Percentiles rank a stretch among this genome's conserved stretches.
These are phyloP conservation scores for Chernovozyma sophiae-reginae DNA, from an alignment of 1,139 yeast species.

Conservation along the genomic window DNA sequence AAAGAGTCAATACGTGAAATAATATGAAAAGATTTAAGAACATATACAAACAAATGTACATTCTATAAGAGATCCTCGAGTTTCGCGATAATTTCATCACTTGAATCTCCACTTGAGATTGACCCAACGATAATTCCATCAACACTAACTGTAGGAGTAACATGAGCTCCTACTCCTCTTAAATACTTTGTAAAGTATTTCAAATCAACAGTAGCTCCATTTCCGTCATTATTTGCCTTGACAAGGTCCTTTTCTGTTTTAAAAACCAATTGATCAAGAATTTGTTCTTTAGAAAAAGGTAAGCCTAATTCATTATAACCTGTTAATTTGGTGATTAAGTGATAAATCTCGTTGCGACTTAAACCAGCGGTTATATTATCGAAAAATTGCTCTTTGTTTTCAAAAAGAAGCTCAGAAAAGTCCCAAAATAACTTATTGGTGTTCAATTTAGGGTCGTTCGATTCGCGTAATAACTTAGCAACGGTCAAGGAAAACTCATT, in stretches of 20 bases:
- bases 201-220: constrained; percentile 54
- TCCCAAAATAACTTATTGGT: constrained; percentile 53
- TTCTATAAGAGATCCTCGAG: not conserved
- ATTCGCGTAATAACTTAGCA: constrained; percentile 51
- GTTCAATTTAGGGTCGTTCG: constrained; percentile 12
- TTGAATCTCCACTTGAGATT: constrained; percentile 36
- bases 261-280: constrained; percentile 32
- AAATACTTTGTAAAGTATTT: constrained; percentile 72
- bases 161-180: constrained; percentile 76
- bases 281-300: constrained; percentile 33
- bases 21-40: too few species aligned
- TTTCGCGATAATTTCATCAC: not conserved
- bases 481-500: constrained; percentile 75
- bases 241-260: constrained; percentile 16
- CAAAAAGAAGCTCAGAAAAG: constrained; percentile 53
- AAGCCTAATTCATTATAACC: constrained; percentile 26
- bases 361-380: constrained; percentile 57
- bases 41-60: too few species aligned
- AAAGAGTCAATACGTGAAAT: too few species aligned
- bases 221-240: constrained; percentile 51
- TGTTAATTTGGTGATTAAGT: constrained; percentile 52
- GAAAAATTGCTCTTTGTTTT: constrained; percentile 49
- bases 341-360: constrained; percentile 55
- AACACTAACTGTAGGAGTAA: constrained; percentile 76
- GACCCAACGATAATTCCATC: constrained; percentile 54